Base-by-base conservation (phyloP, 208 protist species). In the Eutreptiella sp. region DNA sequence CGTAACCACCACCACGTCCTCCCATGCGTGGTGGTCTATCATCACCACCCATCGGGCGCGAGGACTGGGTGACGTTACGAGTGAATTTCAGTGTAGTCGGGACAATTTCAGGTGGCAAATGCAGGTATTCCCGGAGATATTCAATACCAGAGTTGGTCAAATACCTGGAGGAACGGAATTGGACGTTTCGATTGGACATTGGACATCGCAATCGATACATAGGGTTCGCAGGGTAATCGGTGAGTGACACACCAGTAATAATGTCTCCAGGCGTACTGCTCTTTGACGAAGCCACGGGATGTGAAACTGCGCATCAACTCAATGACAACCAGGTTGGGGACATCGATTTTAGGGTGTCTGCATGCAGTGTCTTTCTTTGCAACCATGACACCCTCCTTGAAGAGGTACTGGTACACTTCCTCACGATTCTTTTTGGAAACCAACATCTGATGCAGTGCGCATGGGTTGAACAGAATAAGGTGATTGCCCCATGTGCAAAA, bases 181-280 rank as follows among this genome's bases (percentile, higher is more conserved):
- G n/a, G n/a, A n/a, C n/a, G n/a, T n/a, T n/a, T n/a, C n/a, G n/a
- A n/a, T n/a, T n/a, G n/a, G n/a, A n/a, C n/a, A n/a, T n/a, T n/a
- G n/a, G n/a, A n/a, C n/a, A n/a, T n/a, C n/a, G n/a, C n/a, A n/a
- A n/a, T n/a, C n/a, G n/a, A n/a, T n/a, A n/a, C n/a, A n/a, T n/a
- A n/a, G n/a, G n/a, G n/a, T n/a, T n/a, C n/a, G n/a, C n/a, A n/a
- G n/a, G 5, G n/a, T n/a, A n/a, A n/a, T n/a, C n/a, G n/a, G n/a
- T n/a, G n/a, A n/a, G 85, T 89, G 58, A 96, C 83, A 59, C 77
- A 87, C 83, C 82, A 93, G 83, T 96, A 96, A 80, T 86, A 92
- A 72, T 94, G 81, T 72, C 83, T 81, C 88, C 87, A 96, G 53
- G 84, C 81, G 64, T 88, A 96, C 71, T 85, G 74, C 80, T 94